Base-by-base conservation (phyloP, 352 stramenopile genomes). In the Phytopythium litorale region DNA sequence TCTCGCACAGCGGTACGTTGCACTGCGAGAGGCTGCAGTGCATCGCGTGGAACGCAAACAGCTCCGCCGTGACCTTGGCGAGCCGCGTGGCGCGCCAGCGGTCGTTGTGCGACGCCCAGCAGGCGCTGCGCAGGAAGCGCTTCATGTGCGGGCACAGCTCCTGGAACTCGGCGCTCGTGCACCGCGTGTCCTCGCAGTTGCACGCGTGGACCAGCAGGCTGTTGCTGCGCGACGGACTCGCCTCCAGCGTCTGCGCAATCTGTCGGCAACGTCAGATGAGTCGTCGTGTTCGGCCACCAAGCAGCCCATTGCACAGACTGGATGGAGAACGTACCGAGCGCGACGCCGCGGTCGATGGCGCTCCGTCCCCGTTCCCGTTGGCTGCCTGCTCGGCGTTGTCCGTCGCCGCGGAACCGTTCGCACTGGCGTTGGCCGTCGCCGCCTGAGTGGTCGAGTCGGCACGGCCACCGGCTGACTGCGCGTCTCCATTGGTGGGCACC, bases 121-220 rank as follows among this genome's bases (percentile, higher is more conserved):
- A 88, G 33, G 78, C 72, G 46, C 76, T 84, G n/a, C 79, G 76
- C 53, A 90, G 52, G 43, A 88, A 87, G 1, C 78, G 80, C 71
- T 88, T 88, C 78, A 88, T 87, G 54, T 79, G 73, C 19, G 68
- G 57, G 63, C 80, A 90, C 16, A 87, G 70, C 25, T 73, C 68
- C 19, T 64, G 53, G 60, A 83, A 82, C 54, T 72, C 64, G 0
- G 58, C 3, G 56, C 84, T 68, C 7, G 38, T 43, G 58, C 80
- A 89, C 42, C 72, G 70, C 23, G 68, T 15, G 5, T 71, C 67
- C 46, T 87, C 80, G 62, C 80, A 89, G 18, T 72, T 76, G 59
- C 80, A 88, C 30, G 80, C 76, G 51, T 89, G 80, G 8, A 89
- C 56, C 0, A 89, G 66, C 57, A 89, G 57, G 55, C 66, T 62